Percentiles rank a stretch among this genome's conserved stretches.
These are phyloP conservation scores for Phytophthora boehmeriae DNA, from an alignment of 352 stramenopile genomes.

Conservation along the genomic window DNA sequence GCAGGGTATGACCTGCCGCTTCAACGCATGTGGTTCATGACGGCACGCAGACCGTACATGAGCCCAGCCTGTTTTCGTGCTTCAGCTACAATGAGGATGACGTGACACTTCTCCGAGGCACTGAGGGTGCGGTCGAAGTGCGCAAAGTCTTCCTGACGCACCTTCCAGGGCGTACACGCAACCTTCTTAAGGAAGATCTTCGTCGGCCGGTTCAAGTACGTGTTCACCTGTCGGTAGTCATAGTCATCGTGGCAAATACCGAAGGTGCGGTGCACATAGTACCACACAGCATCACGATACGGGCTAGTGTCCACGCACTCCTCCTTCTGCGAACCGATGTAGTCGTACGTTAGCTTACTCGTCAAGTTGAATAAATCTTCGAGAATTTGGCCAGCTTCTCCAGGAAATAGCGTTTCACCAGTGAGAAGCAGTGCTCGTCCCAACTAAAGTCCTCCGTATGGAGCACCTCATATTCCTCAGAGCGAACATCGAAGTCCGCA, in stretches of 20 bases:
- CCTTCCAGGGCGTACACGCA: conserved; percentile 85
- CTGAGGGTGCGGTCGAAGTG: conserved; percentile 85
- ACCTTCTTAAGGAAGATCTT: conserved; percentile 91
- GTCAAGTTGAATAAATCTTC: conserved; percentile 89
- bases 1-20: conserved; percentile 3
- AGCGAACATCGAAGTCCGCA: conserved; percentile 87
- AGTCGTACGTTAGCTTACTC: conserved; percentile 86
- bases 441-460: conserved; percentile 91
- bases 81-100: conserved; percentile 83
- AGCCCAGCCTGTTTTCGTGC: conserved; percentile 86
- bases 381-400: conserved; percentile 79
- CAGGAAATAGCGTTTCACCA: conserved; percentile 86
- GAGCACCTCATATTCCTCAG: conserved; percentile 77
- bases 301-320: conserved; percentile 75
- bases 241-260: conserved; percentile 91
- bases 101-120: conserved; percentile 85
- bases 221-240: conserved; percentile 86
- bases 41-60: conserved; percentile 86
- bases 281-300: conserved; percentile 87
- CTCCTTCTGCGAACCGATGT: conserved; percentile 64
- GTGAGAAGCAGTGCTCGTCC: conserved; percentile 89
- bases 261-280: conserved; percentile 89
- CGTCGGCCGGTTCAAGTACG: conserved; percentile 80
- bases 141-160: conserved; percentile 79
- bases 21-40: conserved; percentile 90